These are phyloP conservation scores for Trichoderma atroviride DNA, from an alignment of 2,329 filamentous ascomycete genomes.

Conservation along the genomic window DNA sequence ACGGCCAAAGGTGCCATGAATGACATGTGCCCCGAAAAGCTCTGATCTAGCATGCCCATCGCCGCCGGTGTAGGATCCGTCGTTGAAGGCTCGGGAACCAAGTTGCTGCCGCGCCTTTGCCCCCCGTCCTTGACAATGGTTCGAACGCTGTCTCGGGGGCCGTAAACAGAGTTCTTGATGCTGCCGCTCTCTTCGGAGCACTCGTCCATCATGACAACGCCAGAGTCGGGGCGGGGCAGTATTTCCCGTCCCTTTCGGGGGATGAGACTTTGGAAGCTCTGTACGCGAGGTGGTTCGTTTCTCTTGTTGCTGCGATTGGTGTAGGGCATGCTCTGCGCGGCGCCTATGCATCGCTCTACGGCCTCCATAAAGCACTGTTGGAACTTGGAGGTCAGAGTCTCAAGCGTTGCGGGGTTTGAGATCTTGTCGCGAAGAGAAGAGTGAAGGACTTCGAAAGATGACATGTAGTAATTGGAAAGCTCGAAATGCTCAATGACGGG, in stretches of 20 bases:
- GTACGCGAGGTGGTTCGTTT: constrained; percentile 35
- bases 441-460: constrained; percentile 40
- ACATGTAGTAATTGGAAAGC: constrained; percentile 40
- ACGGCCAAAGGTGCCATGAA: constrained; percentile 31
- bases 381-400: constrained; percentile 45
- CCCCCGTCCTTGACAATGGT: constrained; percentile 35
- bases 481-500: constrained; percentile 49
- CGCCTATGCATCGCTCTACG: constrained; percentile 41
- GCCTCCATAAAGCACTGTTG: constrained; percentile 47
- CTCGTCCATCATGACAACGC: constrained; percentile 44
- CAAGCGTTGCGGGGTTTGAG: constrained; percentile 42
- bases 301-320: constrained; percentile 47
- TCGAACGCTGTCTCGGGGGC: constrained; percentile 38
- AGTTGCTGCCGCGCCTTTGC: constrained; percentile 32
- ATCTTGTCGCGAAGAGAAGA: constrained; percentile 43
- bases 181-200: constrained; percentile 44
- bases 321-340: constrained; percentile 44
- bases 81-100: constrained; percentile 31
- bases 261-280: constrained; percentile 30
- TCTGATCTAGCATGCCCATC: constrained; percentile 28
- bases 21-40: constrained; percentile 30
- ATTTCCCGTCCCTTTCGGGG: constrained; percentile 34
- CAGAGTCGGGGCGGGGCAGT: constrained; percentile 43
- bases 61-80: constrained; percentile 28
- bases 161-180: constrained; percentile 30